Evolutionary conservation across 2,329 filamentous ascomycete genomes (phyloP).

Genomic region (Cladosporium oxysporum): DNA sequence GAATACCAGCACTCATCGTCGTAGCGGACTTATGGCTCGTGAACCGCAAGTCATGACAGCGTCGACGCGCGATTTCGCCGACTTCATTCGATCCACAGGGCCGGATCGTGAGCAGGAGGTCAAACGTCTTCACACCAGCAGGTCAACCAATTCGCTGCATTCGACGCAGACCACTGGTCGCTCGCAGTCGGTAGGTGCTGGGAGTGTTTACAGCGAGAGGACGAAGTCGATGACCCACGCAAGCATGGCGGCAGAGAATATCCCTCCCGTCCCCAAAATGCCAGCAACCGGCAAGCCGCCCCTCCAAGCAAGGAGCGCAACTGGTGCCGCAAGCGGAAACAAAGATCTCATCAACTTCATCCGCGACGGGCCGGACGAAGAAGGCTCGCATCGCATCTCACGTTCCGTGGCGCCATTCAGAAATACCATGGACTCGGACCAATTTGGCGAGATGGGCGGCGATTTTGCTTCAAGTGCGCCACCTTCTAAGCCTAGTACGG

Average conservation of each 20-base stretch:
- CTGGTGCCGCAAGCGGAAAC: constrained; percentile 69
- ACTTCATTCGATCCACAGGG: constrained; percentile 85
- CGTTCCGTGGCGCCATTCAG: constrained; percentile 83
- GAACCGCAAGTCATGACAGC: constrained; percentile 72
- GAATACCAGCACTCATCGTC: constrained; percentile 35
- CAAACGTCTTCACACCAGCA: constrained; percentile 26
- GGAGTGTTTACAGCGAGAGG: background rate
- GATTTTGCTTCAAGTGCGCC: background rate
- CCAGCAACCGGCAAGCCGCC: constrained; percentile 27
- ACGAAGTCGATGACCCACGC: constrained; percentile 23
- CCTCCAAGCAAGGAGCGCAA: constrained; percentile 48
- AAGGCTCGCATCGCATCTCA: constrained; percentile 70
- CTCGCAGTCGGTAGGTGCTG: constrained; percentile 29
- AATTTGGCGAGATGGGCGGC: constrained; percentile 49
- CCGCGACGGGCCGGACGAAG: constrained; percentile 69
- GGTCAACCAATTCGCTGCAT: constrained; percentile 32
- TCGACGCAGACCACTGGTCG: constrained; percentile 26
- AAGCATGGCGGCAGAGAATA: constrained; percentile 24
- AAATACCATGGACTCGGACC: constrained; percentile 82
- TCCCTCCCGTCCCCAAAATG: constrained; percentile 33
- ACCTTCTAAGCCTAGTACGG: background rate
- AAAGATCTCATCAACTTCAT: constrained; percentile 96
- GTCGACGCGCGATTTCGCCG: constrained; percentile 78
- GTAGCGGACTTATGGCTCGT: constrained; percentile 54
- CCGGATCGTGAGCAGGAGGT: constrained; percentile 48